Base-by-base conservation (phyloP, 1,139 yeast species). In the Debaryomyces singareniensis region DNA sequence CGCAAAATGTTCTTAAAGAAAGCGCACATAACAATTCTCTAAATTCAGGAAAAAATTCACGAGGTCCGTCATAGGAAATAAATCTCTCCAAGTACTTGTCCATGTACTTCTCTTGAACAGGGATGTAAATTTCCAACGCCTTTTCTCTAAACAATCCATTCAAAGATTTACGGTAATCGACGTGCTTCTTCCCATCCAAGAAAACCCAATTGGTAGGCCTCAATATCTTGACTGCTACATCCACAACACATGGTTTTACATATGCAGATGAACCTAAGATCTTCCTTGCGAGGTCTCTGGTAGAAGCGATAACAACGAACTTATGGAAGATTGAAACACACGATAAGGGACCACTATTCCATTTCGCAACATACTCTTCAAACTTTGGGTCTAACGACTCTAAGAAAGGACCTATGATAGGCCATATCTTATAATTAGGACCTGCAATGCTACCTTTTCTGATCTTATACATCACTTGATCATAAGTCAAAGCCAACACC, bases 121-220 rank as follows among this genome's bases (percentile, higher is more conserved):
- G 95, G 41, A 91, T 63, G 58, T 91, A 91, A 42, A 72, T 70
- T 39, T 83, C 81, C 50, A 91, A 69, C 3, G 98, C 97, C 44
- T 74, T 70, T 42, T 78, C 75, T 11, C 95, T 81, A 59, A 91
- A 91, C 37, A 91, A 69, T 6, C 95, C 95, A 53, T 91, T 91
- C 50, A 91, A 68, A 13, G 94, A 79, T 53, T 80, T 78, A 59
- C 98, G 78, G 63, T 89, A 91, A 58, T 91, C 98, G 37, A 79
- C 76, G 51, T 91, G 98, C 20, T 78, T 93, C 64, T 87, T 86
- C 44, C 98, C 98, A 52, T 91, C 98, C 49, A 87, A 63, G 56
- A 91, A 91, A 29, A 91, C 98, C 98, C 98, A 91, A 66, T 89
- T 91, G 30, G 91, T 70, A 27, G 97, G 96, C 58, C 97, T 76